Conservation (phyloP, 2,329 filamentous ascomycete species). For the Talaromyces sp. region DNA sequence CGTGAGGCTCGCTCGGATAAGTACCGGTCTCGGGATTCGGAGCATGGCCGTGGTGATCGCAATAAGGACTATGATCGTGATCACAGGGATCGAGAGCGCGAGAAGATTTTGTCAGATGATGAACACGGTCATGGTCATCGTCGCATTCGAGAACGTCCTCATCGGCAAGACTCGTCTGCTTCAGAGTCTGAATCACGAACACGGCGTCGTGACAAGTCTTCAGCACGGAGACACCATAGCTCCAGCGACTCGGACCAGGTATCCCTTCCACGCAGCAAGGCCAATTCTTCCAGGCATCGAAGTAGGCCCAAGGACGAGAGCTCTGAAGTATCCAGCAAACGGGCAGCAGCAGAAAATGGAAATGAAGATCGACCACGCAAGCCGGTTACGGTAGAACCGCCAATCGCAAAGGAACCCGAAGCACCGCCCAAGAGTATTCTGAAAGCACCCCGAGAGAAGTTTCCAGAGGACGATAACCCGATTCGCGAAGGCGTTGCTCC, state of each 20-base stretch:
- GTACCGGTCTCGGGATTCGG: conserved; percentile 19
- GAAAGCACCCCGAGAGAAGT: conserved; percentile 73
- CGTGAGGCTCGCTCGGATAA: conserved; percentile 22
- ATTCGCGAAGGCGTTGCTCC: conserved; percentile 87
- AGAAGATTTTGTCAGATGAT: conserved; percentile 14
- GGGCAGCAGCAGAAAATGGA: conserved; percentile 16
- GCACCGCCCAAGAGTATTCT: conserved; percentile 73
- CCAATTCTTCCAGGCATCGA: conserved; percentile 4
- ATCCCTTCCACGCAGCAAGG: conserved; percentile 15
- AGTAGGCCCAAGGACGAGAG: conserved; percentile 13
- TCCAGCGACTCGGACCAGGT: conserved; percentile 22
- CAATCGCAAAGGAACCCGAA: conserved; percentile 52
- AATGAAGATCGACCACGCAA: conserved; percentile 20
- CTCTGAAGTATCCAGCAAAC: conserved; percentile 12
- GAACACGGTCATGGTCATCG: conserved; percentile 16
- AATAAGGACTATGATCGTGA: conserved; percentile 2
- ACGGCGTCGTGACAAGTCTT: conserved; percentile 25
- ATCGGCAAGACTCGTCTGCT: conserved; percentile 16
- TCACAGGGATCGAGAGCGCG: conserved; percentile 9
- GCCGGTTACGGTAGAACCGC: conserved; percentile 22
- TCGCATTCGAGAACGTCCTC: conserved; percentile 18
- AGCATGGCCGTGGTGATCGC: conserved; percentile 15
- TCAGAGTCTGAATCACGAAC: conserved; percentile 30
- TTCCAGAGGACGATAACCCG: conserved; percentile 79
- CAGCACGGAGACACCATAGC: conserved; percentile 16